Percentiles rank a stretch among this genome's conserved stretches.
phyloP scores from a whole-genome alignment of 192 early-diverging fungal genomes.

The Coemansia sp. region DNA sequence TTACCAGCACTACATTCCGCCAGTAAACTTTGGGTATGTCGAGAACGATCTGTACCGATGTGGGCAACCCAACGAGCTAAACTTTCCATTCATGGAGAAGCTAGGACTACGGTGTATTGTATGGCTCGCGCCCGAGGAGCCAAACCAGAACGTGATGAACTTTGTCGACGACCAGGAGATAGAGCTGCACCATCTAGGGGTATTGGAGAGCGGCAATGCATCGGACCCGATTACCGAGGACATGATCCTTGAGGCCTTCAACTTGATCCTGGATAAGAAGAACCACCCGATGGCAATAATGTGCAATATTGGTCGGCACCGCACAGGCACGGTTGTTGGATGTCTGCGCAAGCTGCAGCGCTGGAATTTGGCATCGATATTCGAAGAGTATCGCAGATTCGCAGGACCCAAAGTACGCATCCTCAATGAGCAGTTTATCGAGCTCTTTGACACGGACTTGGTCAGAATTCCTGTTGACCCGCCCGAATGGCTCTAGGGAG shows the following conservation, averaged over 20 bases:
- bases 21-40: conserved; percentile 92
- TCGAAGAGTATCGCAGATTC: conserved; percentile 97
- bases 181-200: conserved; percentile 87
- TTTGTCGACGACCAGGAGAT: conserved; percentile 99
- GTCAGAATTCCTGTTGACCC: conserved; percentile 78
- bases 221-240: conserved; percentile 99
- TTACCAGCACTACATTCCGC: conserved; percentile 57
- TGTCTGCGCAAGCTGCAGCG: conserved; percentile 96
- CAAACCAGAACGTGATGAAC: conserved; percentile 91
- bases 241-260: conserved; percentile 87
- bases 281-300: conserved; percentile 97
- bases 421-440: conserved; percentile 96
- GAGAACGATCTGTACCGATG: conserved; percentile 97
- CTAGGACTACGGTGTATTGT: conserved; percentile 92
- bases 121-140: conserved; percentile 96
- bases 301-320: conserved; percentile 97
- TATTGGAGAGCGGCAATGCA: conserved; percentile 80
- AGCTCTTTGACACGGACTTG: conserved; percentile 96
- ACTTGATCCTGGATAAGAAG: conserved; percentile 79
- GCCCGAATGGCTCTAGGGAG: conserved; percentile 68
- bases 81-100: conserved; percentile 98
- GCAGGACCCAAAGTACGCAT: conserved; percentile 95
- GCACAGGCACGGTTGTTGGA: conserved; percentile 98
- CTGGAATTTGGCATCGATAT: conserved; percentile 98
- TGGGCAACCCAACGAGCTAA: conserved; percentile 97